Base-by-base conservation (phyloP, 257 asterid genomes). In the Scutellaria barbata region DNA sequence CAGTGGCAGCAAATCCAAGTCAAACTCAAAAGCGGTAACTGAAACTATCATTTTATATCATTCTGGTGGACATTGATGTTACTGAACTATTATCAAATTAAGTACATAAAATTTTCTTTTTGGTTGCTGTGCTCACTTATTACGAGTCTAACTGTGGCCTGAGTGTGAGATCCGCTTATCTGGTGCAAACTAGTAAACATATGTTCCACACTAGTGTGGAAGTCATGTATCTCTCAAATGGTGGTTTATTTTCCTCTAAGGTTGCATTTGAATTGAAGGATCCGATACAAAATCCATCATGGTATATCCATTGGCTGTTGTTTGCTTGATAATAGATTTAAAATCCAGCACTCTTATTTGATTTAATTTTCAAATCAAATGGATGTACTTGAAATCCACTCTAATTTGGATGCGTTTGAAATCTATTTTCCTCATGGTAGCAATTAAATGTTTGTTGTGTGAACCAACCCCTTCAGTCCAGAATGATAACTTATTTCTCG, bases 1-100 rank as follows among this genome's bases (percentile, higher is more conserved):
- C 54, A 78, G 90, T 52, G 83, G 85, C 81, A 85, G 74, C 78
- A 89, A 86, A 81, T 56, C 90, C 60, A 87, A 85, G 86, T 71
- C 95, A 54, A 89, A 78, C 83, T 68, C 89, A 46, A 83, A 81
- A 86, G 75, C 14, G 84, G 88, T 84, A 79, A 70, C 35, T 10
- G 17, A 46, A 22, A 69, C 18, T 12, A 9, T 35, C 39, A 22
- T 59, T 50, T 74, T 8, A 10, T 55, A 35, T 46, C 11, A 62
- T 73, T 35, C 50, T 11, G 20, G 66, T 61, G 13, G 61, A 57
- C 17, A 42, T 68, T 18, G 12, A 48, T 17, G n/a, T 63, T 59
- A 22, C 72, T 14, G 39, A 41, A n/a, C 12, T 68, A 17, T 18
- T 52, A 22, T 52, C 65, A 18, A 8, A 65, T 5, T 50, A 25